Percentiles rank a stretch among this genome's conserved stretches.
phyloP scores from a whole-genome alignment of 73 alveolate genomes.

The Paramecium sonneborni region DNA sequence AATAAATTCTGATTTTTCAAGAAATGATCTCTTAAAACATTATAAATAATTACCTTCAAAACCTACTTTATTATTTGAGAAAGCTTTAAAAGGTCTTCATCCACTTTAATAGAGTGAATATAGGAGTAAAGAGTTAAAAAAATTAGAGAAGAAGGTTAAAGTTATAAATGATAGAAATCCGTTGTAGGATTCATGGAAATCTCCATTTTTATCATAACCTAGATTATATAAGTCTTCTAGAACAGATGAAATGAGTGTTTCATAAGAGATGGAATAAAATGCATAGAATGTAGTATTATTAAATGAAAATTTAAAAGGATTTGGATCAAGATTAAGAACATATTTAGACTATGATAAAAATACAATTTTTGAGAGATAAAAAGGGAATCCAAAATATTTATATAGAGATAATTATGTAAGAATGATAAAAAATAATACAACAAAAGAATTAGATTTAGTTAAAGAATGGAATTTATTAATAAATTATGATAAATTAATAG shows the following conservation, averaged over 20 bases:
- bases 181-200: conserved; percentile 23
- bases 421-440: background rate
- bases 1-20: background rate
- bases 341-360: conserved; percentile 46
- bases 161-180: conserved; percentile 46
- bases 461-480: conserved; percentile 21
- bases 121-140: background rate
- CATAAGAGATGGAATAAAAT: background rate
- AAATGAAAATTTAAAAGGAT: conserved; percentile 33
- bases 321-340: conserved; percentile 3
- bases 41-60: background rate
- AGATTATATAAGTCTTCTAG: background rate
- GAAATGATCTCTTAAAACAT: background rate
- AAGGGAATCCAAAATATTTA: conserved; percentile 26
- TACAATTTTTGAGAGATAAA: background rate
- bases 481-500: background rate
- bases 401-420: background rate
- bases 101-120: background rate
- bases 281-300: background rate
- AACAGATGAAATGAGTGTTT: background rate
- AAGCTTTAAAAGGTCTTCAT: conserved; percentile 37
- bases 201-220: conserved; percentile 13
- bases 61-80: conserved; percentile 25
- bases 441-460: background rate
- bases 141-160: conserved; percentile 37